Conservation (phyloP, 305 asterid species). For the Fraxinus ornus region DNA sequence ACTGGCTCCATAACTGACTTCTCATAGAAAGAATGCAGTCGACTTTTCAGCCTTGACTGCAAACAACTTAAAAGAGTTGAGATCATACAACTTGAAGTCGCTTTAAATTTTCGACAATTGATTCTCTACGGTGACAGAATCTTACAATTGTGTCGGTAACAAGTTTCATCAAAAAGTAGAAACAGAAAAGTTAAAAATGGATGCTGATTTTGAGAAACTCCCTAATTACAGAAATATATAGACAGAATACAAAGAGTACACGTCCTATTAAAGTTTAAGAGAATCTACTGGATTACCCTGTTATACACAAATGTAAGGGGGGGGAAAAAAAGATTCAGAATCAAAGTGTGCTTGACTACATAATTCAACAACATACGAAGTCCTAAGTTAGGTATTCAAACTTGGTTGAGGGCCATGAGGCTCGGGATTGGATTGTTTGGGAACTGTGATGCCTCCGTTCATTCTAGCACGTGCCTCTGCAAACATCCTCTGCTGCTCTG, state of each 20-base stretch:
- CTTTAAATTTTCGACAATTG: neutral
- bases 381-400: conserved; percentile 31
- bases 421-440: conserved; percentile 55
- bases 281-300: neutral
- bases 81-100: neutral
- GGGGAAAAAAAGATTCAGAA: neutral
- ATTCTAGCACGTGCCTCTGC: conserved; percentile 96
- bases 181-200: neutral
- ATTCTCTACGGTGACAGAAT: neutral
- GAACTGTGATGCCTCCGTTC: conserved; percentile 62
- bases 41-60: neutral
- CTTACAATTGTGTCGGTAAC: neutral
- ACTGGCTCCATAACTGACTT: neutral
- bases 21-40: neutral
- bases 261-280: neutral
- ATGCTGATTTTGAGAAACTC: neutral
- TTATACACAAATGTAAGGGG: neutral
- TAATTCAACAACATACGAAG: neutral
- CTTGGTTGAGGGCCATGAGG: conserved; percentile 31
- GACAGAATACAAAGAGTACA: neutral
- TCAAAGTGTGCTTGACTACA: neutral
- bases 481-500: conserved; percentile 97
- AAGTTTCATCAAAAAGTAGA: neutral
- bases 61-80: neutral
- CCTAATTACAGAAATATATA: neutral